Conservation (phyloP, 768 basidiomycete genomes). For the Suillus placidus region DNA sequence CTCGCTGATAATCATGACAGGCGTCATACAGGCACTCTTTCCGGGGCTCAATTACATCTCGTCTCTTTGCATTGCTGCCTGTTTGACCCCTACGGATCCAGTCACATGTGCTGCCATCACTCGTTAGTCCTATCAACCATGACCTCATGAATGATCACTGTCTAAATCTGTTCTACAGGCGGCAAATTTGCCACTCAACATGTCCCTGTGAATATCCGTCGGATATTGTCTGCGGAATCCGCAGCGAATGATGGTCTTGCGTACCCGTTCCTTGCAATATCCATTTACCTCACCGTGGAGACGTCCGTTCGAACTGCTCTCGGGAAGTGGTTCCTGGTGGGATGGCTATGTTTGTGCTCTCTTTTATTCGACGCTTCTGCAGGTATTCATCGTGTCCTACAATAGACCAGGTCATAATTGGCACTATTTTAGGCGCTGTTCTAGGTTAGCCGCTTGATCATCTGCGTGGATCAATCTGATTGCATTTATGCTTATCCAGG, state of each 20-base stretch:
- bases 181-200: conserved; percentile 71
- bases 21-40: conserved; percentile 70
- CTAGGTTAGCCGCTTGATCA: conserved; percentile 34
- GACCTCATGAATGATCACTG: background rate
- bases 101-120: conserved; percentile 87
- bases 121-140: conserved; percentile 40
- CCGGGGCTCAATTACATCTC: conserved; percentile 72
- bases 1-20: conserved; percentile 37
- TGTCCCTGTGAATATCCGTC: conserved; percentile 76
- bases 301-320: conserved; percentile 62
- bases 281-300: conserved; percentile 85
- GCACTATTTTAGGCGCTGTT: conserved; percentile 66
- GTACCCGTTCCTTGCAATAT: conserved; percentile 87
- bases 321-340: conserved; percentile 83
- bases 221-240: conserved; percentile 83
- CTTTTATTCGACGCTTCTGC: background rate
- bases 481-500: conserved; percentile 42
- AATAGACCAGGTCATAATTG: conserved; percentile 80
- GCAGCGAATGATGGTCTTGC: conserved; percentile 97
- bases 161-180: conserved; percentile 40
- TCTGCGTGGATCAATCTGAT: background rate
- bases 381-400: conserved; percentile 8
- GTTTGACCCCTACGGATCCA: conserved; percentile 93
- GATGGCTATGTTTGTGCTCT: conserved; percentile 69
- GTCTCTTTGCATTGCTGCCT: conserved; percentile 84